Base-by-base conservation (phyloP, 176 grass and related monocot genomes). In the Pontederia paniculata region DNA sequence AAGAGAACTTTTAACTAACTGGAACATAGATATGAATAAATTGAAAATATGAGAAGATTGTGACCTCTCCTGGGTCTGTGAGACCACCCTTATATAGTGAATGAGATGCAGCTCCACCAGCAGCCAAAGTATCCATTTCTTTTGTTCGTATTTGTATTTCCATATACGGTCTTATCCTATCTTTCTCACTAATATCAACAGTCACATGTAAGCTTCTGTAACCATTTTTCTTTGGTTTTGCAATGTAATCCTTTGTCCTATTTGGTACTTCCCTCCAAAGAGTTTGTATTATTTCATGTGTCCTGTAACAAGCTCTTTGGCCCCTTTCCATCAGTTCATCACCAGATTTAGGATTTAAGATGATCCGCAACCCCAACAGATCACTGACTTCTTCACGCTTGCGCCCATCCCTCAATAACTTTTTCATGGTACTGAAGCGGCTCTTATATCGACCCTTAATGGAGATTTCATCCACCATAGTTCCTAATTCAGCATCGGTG, bases 351-450 rank as follows among this genome's bases (percentile, higher is more conserved):
- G 68, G 68, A 23, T 87, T 67, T 53, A 96, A 80, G 49, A 96
- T 87, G 20, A 96, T 71, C 66, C 91, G 59, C 67, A 96, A 64
- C 65, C 79, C 91, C 70, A 96, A 62, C 44, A 96, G 84, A 54
- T 96, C 91, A 41, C 89, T 96, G 51, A 96, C 77, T 70, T 89
- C 76, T 83, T 89, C 82, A 25, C 79, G 85, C 44, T 74, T 86
- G 17, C 85, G 63, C 0, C 91, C 91, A 74, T 96, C 82, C 69
- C 85, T 96, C 60, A 96, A 57, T 54, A 96, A 47, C 62, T 96
- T 96, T 68, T 96, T 96, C 91, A 89, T 96, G 37, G 82, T 96
- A 60, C 91, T 96, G 68, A 89, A 96, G 55, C 82, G 85, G 60
- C 91, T 96, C 77, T 89, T 96, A 25, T 86, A 96, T 19, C 91